These are phyloP conservation scores for Nymphaea thermarum DNA, from an alignment of 164 flowering plant species.

Conservation along the genomic window DNA sequence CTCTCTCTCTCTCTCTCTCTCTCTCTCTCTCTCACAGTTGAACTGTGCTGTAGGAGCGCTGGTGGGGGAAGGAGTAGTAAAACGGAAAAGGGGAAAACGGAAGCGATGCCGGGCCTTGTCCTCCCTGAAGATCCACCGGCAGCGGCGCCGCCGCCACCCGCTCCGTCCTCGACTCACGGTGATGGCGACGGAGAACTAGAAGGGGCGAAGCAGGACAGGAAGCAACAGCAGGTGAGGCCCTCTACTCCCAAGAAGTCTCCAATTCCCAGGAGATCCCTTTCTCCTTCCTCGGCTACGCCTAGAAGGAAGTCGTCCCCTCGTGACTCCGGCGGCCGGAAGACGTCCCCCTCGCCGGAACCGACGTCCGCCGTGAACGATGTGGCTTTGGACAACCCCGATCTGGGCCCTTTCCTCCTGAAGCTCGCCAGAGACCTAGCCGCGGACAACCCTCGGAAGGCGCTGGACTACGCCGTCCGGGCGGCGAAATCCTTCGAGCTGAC, in stretches of 20 bases:
- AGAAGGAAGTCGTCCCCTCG: background rate
- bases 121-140: background rate
- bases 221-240: background rate
- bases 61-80: background rate
- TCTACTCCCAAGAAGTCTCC: background rate
- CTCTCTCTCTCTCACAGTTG: background rate
- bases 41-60: background rate
- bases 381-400: conserved; percentile 86
- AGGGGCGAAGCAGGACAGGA: background rate
- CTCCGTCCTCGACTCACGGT: background rate
- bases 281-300: background rate
- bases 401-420: conserved; percentile 88
- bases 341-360: background rate
- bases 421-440: conserved; percentile 86
- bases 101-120: background rate
- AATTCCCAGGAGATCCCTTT: background rate
- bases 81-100: background rate
- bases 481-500: conserved; percentile 66
- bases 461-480: conserved; percentile 88
- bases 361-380: background rate
- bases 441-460: conserved; percentile 73
- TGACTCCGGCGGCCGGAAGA: background rate
- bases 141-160: background rate
- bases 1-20: background rate
- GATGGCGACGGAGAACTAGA: no score